Base-by-base conservation (phyloP, 495 filamentous ascomycete genomes). In the Delitschia confertaspora region DNA sequence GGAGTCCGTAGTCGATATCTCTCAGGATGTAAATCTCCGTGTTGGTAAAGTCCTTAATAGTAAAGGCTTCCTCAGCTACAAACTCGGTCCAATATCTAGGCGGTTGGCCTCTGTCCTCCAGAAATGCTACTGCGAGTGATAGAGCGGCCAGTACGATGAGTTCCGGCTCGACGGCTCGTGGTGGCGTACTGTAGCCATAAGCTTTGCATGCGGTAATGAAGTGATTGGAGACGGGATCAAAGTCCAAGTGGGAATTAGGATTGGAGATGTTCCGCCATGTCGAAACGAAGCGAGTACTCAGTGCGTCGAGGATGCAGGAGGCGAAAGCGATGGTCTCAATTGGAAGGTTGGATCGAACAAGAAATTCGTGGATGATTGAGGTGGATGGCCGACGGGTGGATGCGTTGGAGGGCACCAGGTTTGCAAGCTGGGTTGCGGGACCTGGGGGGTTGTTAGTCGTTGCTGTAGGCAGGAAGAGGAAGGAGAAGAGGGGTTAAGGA, bases 291-390 rank as follows among this genome's bases (percentile, higher is more conserved):
- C 37, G 49, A 1, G 13, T 13, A 17, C 38, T 33, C 7, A 59
- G 49, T 1, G 53, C 36, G 27, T 56, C 53, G 1, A 59, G 49
- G 14, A 59, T 50, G 29, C 56, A 59, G 10, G 53, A 44, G 1
- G 56, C 31, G 14, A 57, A 50, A 4, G 42, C 56, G 22, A 59
- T 20, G 27, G 51, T 38, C 17, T 55, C 47, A 23, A 45, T 19
- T 2, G 56, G 49, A 19, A 59, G 53, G 9, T 48, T 23, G 3
- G 53, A 35, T n/a, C 56, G 49, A 0, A 4, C n/a, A 10, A 59
- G 49, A 33, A 42, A 44, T 9, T 21, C 30, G 3, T 26, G 16
- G 26, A 51, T 51, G 2, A 29, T 35, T 1, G 42, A 10, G 11
- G 36, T 33, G 20, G 40, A 46, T 14, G 45, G 40, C 2, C 37